Evolutionary conservation across 805 yeast genomes (phyloP), one percentile per base, ranked within the genome.

Genomic region (Saccharomycopsis olivae): DNA sequence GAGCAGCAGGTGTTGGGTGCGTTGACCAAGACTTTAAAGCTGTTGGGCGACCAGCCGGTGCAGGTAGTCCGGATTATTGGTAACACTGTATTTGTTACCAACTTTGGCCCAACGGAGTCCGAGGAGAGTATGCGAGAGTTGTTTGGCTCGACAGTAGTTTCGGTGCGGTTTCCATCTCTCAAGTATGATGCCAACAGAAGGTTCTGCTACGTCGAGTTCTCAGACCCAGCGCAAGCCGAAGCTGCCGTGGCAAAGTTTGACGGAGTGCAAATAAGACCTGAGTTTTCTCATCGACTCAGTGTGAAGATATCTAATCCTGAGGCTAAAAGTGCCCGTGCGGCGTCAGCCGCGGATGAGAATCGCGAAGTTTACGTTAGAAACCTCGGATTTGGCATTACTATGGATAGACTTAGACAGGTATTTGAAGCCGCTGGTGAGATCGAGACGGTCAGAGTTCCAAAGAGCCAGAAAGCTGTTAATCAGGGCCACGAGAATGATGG

Each of bases 141-240:
- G n/a, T n/a, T n/a, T n/a, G n/a, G n/a, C n/a, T n/a, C n/a, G n/a
- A 46, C 57, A 2, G 52, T 75, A 3, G 45, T 71, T 1, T 68
- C 71, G 36, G 58, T 78, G 1, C 59, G 94, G 38, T 61, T 82
- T 25, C 95, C 95, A 0, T 69, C 83, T 0, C 66, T 77, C 42
- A 65, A 64, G 33, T 65, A 59, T 35, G 71, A 72, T 49, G 53
- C 72, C 3, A 66, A 68, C 23, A 64, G 92, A 41, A 55, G 94
- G 21, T 85, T 85, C 52, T 82, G 89, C 46, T 85, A 84, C 52
- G 64, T 81, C 13, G 92, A 82, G 49, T 76, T 59, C 47, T 40
- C 57, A 0, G 52, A 61, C 4, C 40, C 68, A 0, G 60, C 62
- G n/a, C 59, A 58, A 14, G 80, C 83, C 0, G 35, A 52, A 0